These are phyloP conservation scores for Xylaria sp. DNA, from an alignment of 2,329 filamentous ascomycete species.

Conservation along the genomic window DNA sequence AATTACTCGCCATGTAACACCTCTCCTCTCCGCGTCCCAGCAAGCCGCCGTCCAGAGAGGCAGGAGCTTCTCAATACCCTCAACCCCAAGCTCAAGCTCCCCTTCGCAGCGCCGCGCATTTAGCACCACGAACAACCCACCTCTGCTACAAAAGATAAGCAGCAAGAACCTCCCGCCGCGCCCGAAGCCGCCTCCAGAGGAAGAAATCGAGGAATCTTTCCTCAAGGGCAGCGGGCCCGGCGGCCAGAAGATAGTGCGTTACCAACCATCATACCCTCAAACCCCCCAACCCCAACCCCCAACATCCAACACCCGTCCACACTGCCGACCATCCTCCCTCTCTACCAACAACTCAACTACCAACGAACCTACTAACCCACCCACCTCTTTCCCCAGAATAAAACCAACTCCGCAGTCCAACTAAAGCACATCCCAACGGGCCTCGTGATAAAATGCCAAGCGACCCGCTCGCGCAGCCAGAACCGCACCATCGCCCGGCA, in stretches of 20 bases:
- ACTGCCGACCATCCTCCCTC: not conserved
- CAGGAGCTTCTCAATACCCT: not conserved
- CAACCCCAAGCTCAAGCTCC: not conserved
- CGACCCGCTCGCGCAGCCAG: slow-evolving; percentile 82
- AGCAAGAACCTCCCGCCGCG: slow-evolving; percentile 71
- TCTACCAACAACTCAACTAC: not conserved
- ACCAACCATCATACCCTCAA: too few species aligned
- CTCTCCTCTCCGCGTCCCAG: too few species aligned
- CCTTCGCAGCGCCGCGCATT: slow-evolving; percentile 12
- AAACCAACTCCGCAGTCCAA: slow-evolving; percentile 94
- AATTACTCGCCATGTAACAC: not conserved
- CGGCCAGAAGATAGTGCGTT: slow-evolving; percentile 86
- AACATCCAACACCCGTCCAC: too few species aligned
- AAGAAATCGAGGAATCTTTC: slow-evolving; percentile 82
- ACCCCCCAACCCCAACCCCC: too few species aligned
- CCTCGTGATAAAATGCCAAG: slow-evolving; percentile 92
- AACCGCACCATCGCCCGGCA: slow-evolving; percentile 86
- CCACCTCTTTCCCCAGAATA: slow-evolving; percentile 66
- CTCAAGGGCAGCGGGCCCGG: slow-evolving; percentile 91
- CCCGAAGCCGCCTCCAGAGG: slow-evolving; percentile 72
- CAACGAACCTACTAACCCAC: not conserved
- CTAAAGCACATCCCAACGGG: slow-evolving; percentile 89
- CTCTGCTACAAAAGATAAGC: slow-evolving; percentile 49
- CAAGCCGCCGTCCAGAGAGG: not conserved
- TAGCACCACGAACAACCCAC: slow-evolving; percentile 43